phyloP scores from a whole-genome alignment of 2,329 filamentous ascomycete genomes.

The Beauveria medogensis region DNA sequence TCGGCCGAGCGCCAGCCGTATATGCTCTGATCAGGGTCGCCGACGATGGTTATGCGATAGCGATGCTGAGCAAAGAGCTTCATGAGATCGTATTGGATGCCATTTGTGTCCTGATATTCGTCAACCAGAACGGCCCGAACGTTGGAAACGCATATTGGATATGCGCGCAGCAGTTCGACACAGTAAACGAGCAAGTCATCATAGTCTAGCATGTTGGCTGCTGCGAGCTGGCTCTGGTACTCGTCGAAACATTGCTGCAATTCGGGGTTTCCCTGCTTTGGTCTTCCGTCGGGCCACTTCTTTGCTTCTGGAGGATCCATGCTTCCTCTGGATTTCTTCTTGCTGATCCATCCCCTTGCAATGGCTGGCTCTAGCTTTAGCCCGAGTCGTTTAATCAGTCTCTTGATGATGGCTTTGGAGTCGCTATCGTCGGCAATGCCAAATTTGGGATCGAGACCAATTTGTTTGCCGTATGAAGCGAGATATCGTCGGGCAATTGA shows the following conservation, averaged over 20 bases:
- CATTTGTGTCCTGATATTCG: conserved; percentile 96
- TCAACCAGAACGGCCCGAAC: conserved; percentile 89
- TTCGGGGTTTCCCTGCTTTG: conserved; percentile 39
- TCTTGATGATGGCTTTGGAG: conserved; percentile 67
- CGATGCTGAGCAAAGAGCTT: conserved; percentile 67
- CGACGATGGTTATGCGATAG: conserved; percentile 83
- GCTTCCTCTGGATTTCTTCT: conserved; percentile 51
- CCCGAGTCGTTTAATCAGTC: conserved; percentile 70
- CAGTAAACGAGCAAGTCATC: conserved; percentile 85
- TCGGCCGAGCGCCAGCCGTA: conserved; percentile 94
- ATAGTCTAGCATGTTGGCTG: conserved; percentile 83
- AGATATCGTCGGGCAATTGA: conserved; percentile 84
- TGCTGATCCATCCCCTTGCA: conserved; percentile 70
- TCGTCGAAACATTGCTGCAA: conserved; percentile 61
- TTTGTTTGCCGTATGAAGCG: conserved; percentile 71
- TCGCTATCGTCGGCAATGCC: conserved; percentile 84
- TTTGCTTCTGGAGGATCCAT: conserved; percentile 25
- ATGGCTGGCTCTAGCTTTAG: conserved; percentile 60
- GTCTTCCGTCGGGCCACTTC: conserved; percentile 26
- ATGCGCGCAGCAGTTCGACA: conserved; percentile 63
- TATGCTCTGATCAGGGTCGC: conserved; percentile 95
- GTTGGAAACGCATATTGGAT: conserved; percentile 78
- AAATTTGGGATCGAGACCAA: conserved; percentile 76
- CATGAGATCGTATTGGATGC: conserved; percentile 93
- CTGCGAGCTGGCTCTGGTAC: conserved; percentile 68